Percentiles rank a stretch among this genome's conserved stretches.
Conservation (phyloP, 805 yeast species). For the Torulaspora quercuum region DNA sequence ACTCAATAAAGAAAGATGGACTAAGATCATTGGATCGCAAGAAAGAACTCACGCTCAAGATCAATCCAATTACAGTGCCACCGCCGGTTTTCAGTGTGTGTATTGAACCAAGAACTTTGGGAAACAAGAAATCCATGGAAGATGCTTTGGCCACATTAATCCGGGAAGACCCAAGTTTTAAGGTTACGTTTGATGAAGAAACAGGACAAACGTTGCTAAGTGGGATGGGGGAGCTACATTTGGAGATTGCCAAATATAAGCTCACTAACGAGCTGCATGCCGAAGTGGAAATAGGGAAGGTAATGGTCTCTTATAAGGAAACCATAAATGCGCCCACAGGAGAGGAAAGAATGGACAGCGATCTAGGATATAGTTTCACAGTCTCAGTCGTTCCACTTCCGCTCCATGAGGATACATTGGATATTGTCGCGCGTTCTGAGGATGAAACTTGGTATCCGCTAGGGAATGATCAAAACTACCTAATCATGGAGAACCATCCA, state of each 20-base stretch:
- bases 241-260: slow-evolving; percentile 82
- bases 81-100: slow-evolving; percentile 90
- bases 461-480: slow-evolving; percentile 36
- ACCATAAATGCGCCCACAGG: slow-evolving; percentile 37
- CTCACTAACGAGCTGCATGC: slow-evolving; percentile 80
- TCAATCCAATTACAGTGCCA: slow-evolving; percentile 79
- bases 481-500: slow-evolving; percentile 31
- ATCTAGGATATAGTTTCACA: slow-evolving; percentile 26
- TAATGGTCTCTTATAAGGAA: slow-evolving; percentile 89
- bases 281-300: slow-evolving; percentile 71
- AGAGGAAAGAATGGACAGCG: slow-evolving; percentile 14
- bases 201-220: slow-evolving; percentile 92
- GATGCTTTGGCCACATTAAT: slow-evolving; percentile 60
- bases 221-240: slow-evolving; percentile 97
- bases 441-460: slow-evolving; percentile 32
- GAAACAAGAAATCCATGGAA: slow-evolving; percentile 73
- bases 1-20: slow-evolving; percentile 50
- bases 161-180: slow-evolving; percentile 89
- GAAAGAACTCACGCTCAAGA: slow-evolving; percentile 42
- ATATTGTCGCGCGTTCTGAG: slow-evolving; percentile 30
- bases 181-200: slow-evolving; percentile 66
- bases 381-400: slow-evolving; percentile 38
- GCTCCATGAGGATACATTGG: slow-evolving; percentile 17
- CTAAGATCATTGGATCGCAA: slow-evolving; percentile 40
- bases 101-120: slow-evolving; percentile 76